Evolutionary conservation across 1,284 basidiomycete genomes (phyloP), one percentile per base, ranked within the genome.

Genomic region (Papiliotrema laurentii): DNA sequence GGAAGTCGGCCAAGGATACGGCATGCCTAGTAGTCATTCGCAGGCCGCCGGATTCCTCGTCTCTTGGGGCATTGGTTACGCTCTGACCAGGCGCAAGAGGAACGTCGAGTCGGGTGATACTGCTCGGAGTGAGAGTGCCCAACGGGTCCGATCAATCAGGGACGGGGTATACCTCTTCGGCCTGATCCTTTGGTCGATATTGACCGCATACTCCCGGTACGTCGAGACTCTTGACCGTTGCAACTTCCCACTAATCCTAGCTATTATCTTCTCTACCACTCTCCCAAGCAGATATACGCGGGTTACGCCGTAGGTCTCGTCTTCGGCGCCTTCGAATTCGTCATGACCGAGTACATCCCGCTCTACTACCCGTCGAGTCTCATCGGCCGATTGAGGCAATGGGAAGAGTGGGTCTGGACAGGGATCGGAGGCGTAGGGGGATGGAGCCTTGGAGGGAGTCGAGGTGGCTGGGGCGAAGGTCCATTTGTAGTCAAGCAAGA

Each of bases 21-120:
- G 71, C 11, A 71, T 69, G 70, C 72, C 72, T 2, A 67, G 63
- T 45, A 70, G 67, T 56, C 72, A 74, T 54, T 56, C 67, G 5
- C 72, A 74, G 51, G 69, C 66, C 1, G 66, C 60, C 13, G 66
- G 63, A 24, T 69, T 69, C 42, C 34, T 68, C n/a, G 51, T 65
- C 2, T 64, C 65, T 2, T 71, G 69, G 69, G 66, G 63, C 0
- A 19, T 66, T 4, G 66, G 61, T 2, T 69, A 65, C 50, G 53
- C 58, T 5, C 27, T 58, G n/a, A 60, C 56, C 1, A 34, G 59
- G 10, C 48, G 39, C 21, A 49, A 58, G n/a, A 38, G 50, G 28
- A 40, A 24, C 46, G 45, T 45, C 19, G 35, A 9, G 18, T 7
- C 19, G 7, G 35, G 7, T 21, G 11, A 7, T 28, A 43, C 36